phyloP scores from a whole-genome alignment of 768 basidiomycete species.

The Russula dissimulans region DNA sequence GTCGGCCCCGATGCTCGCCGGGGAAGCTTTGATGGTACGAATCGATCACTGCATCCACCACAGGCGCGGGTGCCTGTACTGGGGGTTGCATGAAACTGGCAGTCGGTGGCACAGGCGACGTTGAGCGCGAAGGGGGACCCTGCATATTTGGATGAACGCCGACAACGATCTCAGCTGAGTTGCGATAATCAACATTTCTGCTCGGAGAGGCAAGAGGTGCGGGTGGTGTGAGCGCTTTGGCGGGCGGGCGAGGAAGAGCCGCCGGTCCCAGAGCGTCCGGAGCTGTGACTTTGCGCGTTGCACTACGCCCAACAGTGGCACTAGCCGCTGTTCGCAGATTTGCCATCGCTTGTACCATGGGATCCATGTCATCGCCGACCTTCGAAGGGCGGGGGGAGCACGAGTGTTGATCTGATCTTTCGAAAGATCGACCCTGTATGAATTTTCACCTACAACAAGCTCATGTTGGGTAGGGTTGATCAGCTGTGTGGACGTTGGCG shows the following conservation, averaged over 20 bases:
- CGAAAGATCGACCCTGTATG: constrained; percentile 57
- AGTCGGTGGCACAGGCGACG: constrained; percentile 65
- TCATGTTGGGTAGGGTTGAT: constrained; percentile 39
- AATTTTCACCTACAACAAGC: constrained; percentile 58
- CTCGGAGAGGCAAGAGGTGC: constrained; percentile 18
- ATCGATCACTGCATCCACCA: constrained; percentile 62
- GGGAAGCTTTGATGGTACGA: constrained; percentile 83
- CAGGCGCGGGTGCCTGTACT: constrained; percentile 34
- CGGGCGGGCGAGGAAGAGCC: constrained; percentile 12
- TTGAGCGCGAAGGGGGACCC: constrained; percentile 52
- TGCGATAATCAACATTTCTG: constrained; percentile 53
- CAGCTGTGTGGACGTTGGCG: neutral
- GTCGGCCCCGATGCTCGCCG: constrained; percentile 62
- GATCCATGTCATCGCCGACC: constrained; percentile 31
- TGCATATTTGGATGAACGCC: constrained; percentile 49
- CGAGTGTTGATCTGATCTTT: constrained; percentile 42
- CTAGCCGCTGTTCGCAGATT: constrained; percentile 24
- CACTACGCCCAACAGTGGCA: constrained; percentile 24
- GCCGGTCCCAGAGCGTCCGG: constrained; percentile 7
- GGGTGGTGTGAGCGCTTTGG: constrained; percentile 16
- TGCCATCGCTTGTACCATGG: constrained; percentile 32
- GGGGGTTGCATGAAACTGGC: constrained; percentile 66
- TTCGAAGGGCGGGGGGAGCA: neutral
- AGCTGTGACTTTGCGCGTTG: constrained; percentile 20
- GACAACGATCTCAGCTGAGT: constrained; percentile 71